Evolutionary conservation across 176 grass and related monocot species (phyloP).

Genomic region (Ensete ventricosum): DNA sequence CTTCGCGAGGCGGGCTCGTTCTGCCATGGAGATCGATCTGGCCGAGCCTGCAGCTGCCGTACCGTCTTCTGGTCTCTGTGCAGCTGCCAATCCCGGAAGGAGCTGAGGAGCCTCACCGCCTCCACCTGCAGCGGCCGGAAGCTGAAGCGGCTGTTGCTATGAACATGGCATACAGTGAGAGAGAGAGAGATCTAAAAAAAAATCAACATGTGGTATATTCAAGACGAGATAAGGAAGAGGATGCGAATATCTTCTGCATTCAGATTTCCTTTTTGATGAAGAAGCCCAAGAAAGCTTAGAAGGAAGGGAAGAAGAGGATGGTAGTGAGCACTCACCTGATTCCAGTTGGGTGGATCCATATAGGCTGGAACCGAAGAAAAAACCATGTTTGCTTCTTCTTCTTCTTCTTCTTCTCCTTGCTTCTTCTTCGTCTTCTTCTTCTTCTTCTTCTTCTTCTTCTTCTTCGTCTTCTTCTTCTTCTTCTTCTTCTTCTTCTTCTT

Average conservation of each 20-base stretch:
- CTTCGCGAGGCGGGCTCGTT: conserved; percentile 67
- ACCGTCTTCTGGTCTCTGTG: conserved; percentile 3
- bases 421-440: not conserved
- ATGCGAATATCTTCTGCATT: conserved; percentile 19
- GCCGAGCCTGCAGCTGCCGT: conserved; percentile 6
- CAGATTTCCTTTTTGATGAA: conserved; percentile 21
- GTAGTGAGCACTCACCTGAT: conserved; percentile 49
- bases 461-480: no score
- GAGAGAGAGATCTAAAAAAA: not conserved
- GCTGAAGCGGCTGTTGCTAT: conserved; percentile 58
- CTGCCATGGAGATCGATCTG: conserved; percentile 52
- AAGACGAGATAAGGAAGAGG: conserved; percentile 31
- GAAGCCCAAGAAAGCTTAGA: not conserved
- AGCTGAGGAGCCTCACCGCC: conserved; percentile 34
- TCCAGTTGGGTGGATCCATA: conserved; percentile 87
- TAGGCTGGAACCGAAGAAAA: conserved; percentile 85
- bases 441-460: not conserved
- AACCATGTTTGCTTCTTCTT: conserved; percentile 44
- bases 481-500: not conserved
- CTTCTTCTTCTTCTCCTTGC: not conserved
- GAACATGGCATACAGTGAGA: conserved; percentile 23
- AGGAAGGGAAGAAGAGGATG: conserved; percentile 5
- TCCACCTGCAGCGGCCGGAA: conserved; percentile 19
- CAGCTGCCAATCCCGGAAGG: conserved; percentile 15
- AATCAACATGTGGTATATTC: conserved; percentile 49